Evolutionary conservation across 768 basidiomycete species (phyloP).

Genomic region (Leccinum ochraceum): DNA sequence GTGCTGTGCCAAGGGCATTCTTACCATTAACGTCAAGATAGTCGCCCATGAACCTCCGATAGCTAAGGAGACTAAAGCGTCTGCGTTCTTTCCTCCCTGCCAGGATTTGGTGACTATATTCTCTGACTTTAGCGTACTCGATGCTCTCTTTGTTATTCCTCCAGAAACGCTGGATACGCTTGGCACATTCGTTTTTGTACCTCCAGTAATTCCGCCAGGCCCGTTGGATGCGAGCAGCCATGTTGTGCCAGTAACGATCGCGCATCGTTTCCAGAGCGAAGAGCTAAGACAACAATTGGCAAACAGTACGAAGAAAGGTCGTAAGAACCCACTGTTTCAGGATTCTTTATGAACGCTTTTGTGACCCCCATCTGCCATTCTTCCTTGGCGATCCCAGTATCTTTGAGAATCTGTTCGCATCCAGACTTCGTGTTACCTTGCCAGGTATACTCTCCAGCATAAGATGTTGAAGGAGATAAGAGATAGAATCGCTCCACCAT

Average conservation of each 20-base stretch:
- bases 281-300: constrained; percentile 51
- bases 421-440: constrained; percentile 86
- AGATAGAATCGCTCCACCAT: constrained; percentile 99
- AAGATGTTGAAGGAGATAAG: constrained; percentile 91
- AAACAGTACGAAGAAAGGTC: not conserved
- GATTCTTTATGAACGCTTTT: constrained; percentile 99
- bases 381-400: constrained; percentile 93
- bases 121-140: constrained; percentile 86
- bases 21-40: constrained; percentile 90
- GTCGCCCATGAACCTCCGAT: constrained; percentile 94
- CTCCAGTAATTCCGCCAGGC: constrained; percentile 96
- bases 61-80: constrained; percentile 90
- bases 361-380: constrained; percentile 99
- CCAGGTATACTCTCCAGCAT: constrained; percentile 99
- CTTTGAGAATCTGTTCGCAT: constrained; percentile 89
- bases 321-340: constrained; percentile 75
- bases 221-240: constrained; percentile 95
- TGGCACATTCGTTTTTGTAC: constrained; percentile 93
- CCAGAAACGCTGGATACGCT: constrained; percentile 97
- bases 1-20: constrained; percentile 72
- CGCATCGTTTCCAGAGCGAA: constrained; percentile 99
- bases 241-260: constrained; percentile 99
- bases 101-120: constrained; percentile 91
- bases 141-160: constrained; percentile 95
- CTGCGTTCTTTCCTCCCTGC: constrained; percentile 92